Evolutionary conservation across 495 filamentous ascomycete species (phyloP), one percentile per base, ranked within the genome.

Genomic region (Peziza echinospora): DNA sequence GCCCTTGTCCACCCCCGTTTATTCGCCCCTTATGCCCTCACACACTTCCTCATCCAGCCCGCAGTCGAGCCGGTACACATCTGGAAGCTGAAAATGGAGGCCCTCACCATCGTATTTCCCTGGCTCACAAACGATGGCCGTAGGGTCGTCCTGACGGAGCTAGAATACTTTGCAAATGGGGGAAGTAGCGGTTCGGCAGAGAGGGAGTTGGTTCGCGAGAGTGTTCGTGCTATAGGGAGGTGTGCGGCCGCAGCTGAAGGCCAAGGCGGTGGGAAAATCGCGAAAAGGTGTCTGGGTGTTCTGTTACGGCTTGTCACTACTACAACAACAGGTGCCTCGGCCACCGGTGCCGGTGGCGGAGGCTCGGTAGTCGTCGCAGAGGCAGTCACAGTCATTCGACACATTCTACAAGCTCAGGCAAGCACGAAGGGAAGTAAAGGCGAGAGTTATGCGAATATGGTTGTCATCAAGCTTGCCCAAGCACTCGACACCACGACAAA

Each of bases 381-480:
- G 53, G 82, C 82, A 9, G 61, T 96, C 51, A 93, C 87, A 5
- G 86, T 93, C 1, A 84, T 97, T 41, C 76, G 89, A 5, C 89
- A 94, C 63, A 72, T 97, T 23, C 94, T 97, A 41, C 89, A 94
- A 58, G 84, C 87, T 57, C 73, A 89, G 50, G 73, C 74, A 11
- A 89, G 94, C 54, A 66, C 66, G 24, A 69, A 66, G 45, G 13
- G 19, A 37, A 2, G 30, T 3, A 2, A 6, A 6, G 30, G 30
- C 13, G 16, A 8, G 21, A 22, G 22, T 10, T 23, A 19, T 23
- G 41, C n/a, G n/a, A 21, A 19, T 43, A 62, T 66, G 5, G 65
- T 64, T 0, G 86, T 97, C 5, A 75, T 93, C 26, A 71, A 83
- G 41, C 65, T 97, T n/a, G 87, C 91, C 6, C 92, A 84, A 60